A percentile compares a stretch with the other conserved stretches of the same genome.
These are phyloP conservation scores for Aspergillus ostianus DNA, from an alignment of 495 filamentous ascomycete genomes.

Conservation along the genomic window DNA sequence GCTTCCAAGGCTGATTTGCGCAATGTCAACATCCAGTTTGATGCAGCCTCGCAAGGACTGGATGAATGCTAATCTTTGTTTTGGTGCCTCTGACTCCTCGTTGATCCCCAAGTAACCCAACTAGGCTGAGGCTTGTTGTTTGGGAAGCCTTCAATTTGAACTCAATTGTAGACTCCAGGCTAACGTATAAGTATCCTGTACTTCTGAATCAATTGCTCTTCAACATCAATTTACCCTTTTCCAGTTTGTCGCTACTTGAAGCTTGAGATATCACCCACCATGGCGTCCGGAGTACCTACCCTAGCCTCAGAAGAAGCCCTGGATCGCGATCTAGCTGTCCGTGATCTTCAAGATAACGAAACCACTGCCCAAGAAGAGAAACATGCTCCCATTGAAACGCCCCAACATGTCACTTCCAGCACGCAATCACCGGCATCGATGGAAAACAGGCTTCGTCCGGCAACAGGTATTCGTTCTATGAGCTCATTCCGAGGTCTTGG, in stretches of 20 bases:
- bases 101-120: background rate
- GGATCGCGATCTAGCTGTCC: background rate
- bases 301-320: background rate
- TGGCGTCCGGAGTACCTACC: background rate
- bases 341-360: background rate
- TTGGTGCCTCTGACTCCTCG: background rate
- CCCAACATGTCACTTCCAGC: background rate
- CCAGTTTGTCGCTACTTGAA: background rate
- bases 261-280: background rate
- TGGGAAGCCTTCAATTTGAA: too few relatives aligned
- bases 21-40: too few relatives aligned
- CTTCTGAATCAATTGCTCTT: background rate
- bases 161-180: background rate
- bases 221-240: background rate
- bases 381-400: background rate
- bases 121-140: background rate
- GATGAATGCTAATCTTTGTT: background rate
- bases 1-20: too few relatives aligned
- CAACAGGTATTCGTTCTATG: constrained; percentile 8
- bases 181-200: background rate
- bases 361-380: background rate
- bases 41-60: background rate
- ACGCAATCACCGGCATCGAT: background rate
- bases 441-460: constrained; percentile 16
- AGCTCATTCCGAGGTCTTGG: background rate